A percentile compares a stretch with the other conserved stretches of the same genome.
Evolutionary conservation across 805 yeast species (phyloP).

Genomic region (Candida hungchunana): DNA sequence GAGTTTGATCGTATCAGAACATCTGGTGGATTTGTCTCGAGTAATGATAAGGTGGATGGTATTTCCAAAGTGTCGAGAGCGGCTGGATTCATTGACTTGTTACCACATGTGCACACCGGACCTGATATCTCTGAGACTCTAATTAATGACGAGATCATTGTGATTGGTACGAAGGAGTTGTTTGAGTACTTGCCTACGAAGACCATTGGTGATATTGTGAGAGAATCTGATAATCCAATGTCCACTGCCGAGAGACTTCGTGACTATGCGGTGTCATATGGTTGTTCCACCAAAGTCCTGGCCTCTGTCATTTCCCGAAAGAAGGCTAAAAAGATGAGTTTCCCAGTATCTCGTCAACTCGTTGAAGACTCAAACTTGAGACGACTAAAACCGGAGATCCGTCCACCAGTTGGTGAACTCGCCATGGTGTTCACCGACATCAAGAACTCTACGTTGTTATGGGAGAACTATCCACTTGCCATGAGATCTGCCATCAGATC

Average conservation of each 20-base stretch:
- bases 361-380: constrained; percentile 76
- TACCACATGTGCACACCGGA: constrained; percentile 86
- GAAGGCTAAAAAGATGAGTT: constrained; percentile 36
- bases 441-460: constrained; percentile 83
- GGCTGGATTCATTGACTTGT: constrained; percentile 79
- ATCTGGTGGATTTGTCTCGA: constrained; percentile 86
- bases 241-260: constrained; percentile 88
- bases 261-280: constrained; percentile 92
- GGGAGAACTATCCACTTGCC: constrained; percentile 91
- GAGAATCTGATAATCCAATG: constrained; percentile 80
- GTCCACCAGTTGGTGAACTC: constrained; percentile 90
- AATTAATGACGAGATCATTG: constrained; percentile 75
- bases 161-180: constrained; percentile 75
- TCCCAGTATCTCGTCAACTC: constrained; percentile 41
- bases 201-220: constrained; percentile 84
- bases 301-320: constrained; percentile 75
- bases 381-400: constrained; percentile 82
- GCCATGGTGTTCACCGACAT: constrained; percentile 98
- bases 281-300: constrained; percentile 72
- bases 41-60: constrained; percentile 82
- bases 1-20: constrained; percentile 86
- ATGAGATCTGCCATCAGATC: constrained; percentile 96
- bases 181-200: constrained; percentile 85
- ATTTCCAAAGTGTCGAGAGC: constrained; percentile 82
- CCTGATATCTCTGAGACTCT: constrained; percentile 69